A percentile compares a stretch with the other conserved stretches of the same genome.
phyloP scores from a whole-genome alignment of 2,329 filamentous ascomycete species.

The Metarhizium album region DNA sequence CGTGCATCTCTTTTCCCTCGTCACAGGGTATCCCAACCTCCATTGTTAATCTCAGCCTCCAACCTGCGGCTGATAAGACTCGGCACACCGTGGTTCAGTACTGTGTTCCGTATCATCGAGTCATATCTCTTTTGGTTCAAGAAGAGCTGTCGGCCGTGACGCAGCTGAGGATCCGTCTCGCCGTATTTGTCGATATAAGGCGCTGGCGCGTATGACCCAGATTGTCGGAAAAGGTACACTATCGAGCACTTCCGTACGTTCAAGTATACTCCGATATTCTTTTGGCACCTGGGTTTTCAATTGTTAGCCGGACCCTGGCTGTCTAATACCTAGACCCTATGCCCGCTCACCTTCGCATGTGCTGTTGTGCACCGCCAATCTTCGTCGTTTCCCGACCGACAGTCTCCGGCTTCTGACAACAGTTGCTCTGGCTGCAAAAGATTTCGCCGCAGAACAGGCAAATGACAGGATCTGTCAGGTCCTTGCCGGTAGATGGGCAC shows the following conservation, averaged over 20 bases:
- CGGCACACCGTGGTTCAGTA: conserved; percentile 78
- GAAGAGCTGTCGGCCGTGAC: conserved; percentile 79
- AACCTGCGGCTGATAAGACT: conserved; percentile 82
- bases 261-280: conserved; percentile 85
- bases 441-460: conserved; percentile 96
- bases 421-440: conserved; percentile 88
- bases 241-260: conserved; percentile 95
- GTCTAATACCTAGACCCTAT: background rate
- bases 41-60: conserved; percentile 93
- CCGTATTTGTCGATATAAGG: conserved; percentile 95
- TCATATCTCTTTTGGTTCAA: conserved; percentile 93
- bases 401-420: conserved; percentile 62
- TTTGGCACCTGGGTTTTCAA: conserved; percentile 56
- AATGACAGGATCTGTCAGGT: conserved; percentile 79
- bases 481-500: conserved; percentile 85
- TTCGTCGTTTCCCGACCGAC: conserved; percentile 30
- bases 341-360: conserved; percentile 65
- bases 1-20: background rate
- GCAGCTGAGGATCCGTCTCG: conserved; percentile 84
- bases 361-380: conserved; percentile 81
- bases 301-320: background rate
- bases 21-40: conserved; percentile 76
- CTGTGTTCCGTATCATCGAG: conserved; percentile 71
- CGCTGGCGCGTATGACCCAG: conserved; percentile 75
- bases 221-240: conserved; percentile 70